Evolutionary conservation across 352 stramenopile genomes (phyloP).

Genomic region (Pythium folliculosum): DNA sequence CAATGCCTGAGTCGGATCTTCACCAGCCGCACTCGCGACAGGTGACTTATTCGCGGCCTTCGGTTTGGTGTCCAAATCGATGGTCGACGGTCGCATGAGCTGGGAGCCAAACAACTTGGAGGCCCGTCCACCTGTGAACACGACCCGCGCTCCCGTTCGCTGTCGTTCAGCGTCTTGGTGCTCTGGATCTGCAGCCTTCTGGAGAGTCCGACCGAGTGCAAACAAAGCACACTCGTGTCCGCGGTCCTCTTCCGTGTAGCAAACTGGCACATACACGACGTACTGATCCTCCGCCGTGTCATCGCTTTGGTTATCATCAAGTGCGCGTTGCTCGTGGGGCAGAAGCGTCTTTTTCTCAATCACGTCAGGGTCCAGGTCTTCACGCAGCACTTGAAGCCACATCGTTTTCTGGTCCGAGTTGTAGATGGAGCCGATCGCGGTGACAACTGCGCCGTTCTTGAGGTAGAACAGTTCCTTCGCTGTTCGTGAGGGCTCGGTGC

Average conservation of each 20-base stretch:
- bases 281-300: conserved; percentile 37
- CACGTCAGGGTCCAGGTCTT: conserved; percentile 53
- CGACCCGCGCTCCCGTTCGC: conserved; percentile 47
- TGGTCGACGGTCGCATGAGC: conserved; percentile 60
- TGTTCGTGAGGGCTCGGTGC: conserved; percentile 36
- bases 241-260: conserved; percentile 28
- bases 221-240: conserved; percentile 42
- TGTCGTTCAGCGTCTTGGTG: conserved; percentile 21
- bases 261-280: conserved; percentile 63
- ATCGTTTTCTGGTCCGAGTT: conserved; percentile 49
- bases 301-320: conserved; percentile 7
- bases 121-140: conserved; percentile 62
- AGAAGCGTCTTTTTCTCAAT: conserved; percentile 30
- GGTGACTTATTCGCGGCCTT: not conserved
- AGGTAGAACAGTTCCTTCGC: conserved; percentile 59
- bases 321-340: conserved; percentile 29
- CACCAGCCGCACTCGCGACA: conserved; percentile 20
- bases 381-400: conserved; percentile 66
- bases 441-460: conserved; percentile 52
- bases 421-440: conserved; percentile 52
- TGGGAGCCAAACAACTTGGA: conserved; percentile 77
- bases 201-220: conserved; percentile 43
- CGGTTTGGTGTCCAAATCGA: conserved; percentile 31
- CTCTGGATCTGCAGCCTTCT: conserved; percentile 42
- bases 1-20: conserved; percentile 24